These are phyloP conservation scores for Mycena chlorophos DNA, from an alignment of 768 basidiomycete species.

Conservation along the genomic window DNA sequence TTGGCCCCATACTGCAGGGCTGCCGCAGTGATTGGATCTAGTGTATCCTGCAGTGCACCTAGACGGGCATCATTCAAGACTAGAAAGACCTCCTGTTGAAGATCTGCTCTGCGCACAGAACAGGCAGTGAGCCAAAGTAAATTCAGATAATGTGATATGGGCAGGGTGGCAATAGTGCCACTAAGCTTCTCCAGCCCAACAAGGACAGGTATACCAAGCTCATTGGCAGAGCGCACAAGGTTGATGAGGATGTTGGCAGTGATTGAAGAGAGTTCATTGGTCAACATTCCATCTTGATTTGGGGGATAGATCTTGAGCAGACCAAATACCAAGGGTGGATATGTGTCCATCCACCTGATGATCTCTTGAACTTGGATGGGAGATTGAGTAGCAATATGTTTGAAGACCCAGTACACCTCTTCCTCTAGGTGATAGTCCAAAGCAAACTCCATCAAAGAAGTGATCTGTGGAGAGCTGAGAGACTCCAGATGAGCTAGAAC, in stretches of 20 bases:
- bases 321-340: constrained; percentile 56
- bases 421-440: constrained; percentile 55
- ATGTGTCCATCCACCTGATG: constrained; percentile 45
- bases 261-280: constrained; percentile 32
- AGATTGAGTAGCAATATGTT: constrained; percentile 32
- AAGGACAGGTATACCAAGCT: constrained; percentile 53
- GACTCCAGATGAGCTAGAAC: constrained; percentile 28
- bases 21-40: constrained; percentile 23
- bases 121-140: constrained; percentile 52
- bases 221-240: constrained; percentile 56
- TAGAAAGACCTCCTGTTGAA: constrained; percentile 61
- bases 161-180: constrained; percentile 41
- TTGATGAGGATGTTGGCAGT: constrained; percentile 41
- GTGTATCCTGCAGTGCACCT: constrained; percentile 18
- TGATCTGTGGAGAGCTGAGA: constrained; percentile 32
- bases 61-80: constrained; percentile 58
- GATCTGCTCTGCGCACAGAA: constrained; percentile 50
- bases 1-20: constrained; percentile 50
- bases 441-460: constrained; percentile 41
- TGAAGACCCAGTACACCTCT: constrained; percentile 54
- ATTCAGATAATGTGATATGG: constrained; percentile 47
- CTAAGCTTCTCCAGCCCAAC: constrained; percentile 60
- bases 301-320: constrained; percentile 52
- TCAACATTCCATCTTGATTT: constrained; percentile 34
- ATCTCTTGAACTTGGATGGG: constrained; percentile 33